These are phyloP conservation scores for Amanita polypyramis DNA, from an alignment of 768 basidiomycete species.

Conservation along the genomic window DNA sequence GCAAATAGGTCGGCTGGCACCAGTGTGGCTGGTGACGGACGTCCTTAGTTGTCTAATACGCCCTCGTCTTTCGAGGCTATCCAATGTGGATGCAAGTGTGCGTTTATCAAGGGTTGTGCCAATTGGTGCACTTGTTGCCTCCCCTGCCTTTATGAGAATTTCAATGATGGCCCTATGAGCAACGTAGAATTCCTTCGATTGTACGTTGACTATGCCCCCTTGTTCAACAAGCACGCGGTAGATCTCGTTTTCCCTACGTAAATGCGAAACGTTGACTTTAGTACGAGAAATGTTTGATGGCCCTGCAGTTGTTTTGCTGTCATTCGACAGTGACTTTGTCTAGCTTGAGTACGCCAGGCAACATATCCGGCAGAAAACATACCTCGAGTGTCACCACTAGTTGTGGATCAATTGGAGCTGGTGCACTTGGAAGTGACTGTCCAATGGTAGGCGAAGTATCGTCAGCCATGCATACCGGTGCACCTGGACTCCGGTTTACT, in stretches of 20 bases:
- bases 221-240: constrained; percentile 50
- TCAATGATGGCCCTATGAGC: constrained; percentile 57
- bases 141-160: constrained; percentile 43
- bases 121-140: constrained; percentile 58
- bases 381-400: constrained; percentile 8
- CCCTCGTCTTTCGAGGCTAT: constrained; percentile 51
- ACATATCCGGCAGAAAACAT: background rate
- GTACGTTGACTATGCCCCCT: constrained; percentile 59
- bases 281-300: constrained; percentile 10
- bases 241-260: constrained; percentile 76
- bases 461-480: background rate
- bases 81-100: constrained; percentile 51
- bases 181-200: constrained; percentile 61
- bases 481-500: background rate
- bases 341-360: background rate
- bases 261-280: constrained; percentile 62
- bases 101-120: constrained; percentile 68
- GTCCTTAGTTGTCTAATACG: constrained; percentile 66
- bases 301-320: background rate
- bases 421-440: background rate
- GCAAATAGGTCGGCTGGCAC: constrained; percentile 44
- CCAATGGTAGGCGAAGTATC: background rate
- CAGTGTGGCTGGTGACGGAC: constrained; percentile 46
- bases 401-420: constrained; percentile 12
- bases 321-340: background rate